Percentiles rank a stretch among this genome's conserved stretches.
phyloP scores from a whole-genome alignment of 75 land plant species.

The Larix kaempferi region DNA sequence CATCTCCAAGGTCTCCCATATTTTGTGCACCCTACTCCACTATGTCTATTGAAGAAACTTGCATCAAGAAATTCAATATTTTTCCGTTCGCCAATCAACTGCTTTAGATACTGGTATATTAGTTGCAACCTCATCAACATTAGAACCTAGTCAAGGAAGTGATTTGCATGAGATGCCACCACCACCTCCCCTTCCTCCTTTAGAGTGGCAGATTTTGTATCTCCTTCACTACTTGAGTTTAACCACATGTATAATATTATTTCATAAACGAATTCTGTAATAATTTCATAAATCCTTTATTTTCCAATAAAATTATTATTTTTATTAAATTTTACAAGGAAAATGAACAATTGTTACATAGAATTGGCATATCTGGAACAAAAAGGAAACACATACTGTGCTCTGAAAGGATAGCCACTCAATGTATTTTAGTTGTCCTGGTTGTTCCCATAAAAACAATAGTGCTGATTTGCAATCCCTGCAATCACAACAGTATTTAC shows the following conservation, averaged over 20 bases:
- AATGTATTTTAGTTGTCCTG: constrained; percentile 67
- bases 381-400: constrained; percentile 44
- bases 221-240: too few species aligned
- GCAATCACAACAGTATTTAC: neutral
- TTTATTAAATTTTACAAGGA: neutral
- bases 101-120: neutral
- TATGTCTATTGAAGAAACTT: neutral
- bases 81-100: neutral
- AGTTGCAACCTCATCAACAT: neutral
- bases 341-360: neutral
- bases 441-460: constrained; percentile 65
- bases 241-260: too few species aligned
- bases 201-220: constrained; percentile 38
- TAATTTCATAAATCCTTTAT: too few species aligned
- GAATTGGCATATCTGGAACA: neutral
- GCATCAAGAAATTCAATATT: neutral
- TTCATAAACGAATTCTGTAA: too few species aligned
- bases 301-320: neutral
- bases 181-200: constrained; percentile 54
- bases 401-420: constrained; percentile 78
- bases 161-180: constrained; percentile 19
- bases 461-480: constrained; percentile 46
- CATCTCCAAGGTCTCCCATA: constrained; percentile 10
- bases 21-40: constrained; percentile 1
- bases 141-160: neutral